Conservation (phyloP, 148 eudicot genomes). For the Euryodendron excelsum region DNA sequence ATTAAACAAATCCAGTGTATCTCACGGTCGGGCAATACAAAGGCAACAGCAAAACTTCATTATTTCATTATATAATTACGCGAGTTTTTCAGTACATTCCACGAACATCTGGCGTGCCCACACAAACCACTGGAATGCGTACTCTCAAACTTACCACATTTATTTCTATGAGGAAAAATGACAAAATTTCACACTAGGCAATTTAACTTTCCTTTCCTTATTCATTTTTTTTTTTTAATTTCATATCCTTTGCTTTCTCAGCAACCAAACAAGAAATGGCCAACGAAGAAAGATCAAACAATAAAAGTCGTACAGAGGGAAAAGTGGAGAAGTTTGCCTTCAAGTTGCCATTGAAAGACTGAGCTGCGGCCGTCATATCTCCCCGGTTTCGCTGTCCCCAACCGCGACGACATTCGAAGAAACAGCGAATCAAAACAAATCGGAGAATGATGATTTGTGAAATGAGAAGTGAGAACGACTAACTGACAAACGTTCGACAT, state of each 20-base stretch:
- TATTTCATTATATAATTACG: background rate
- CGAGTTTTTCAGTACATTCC: background rate
- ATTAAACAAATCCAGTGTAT: background rate
- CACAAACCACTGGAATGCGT: background rate
- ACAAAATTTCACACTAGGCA: background rate
- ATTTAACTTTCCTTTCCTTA: too few relatives aligned
- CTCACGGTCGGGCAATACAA: too few relatives aligned
- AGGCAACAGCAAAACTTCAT: background rate
- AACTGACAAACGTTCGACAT: too few relatives aligned
- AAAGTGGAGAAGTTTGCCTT: slow-evolving; percentile 31
- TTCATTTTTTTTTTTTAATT: background rate
- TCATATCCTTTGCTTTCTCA: background rate
- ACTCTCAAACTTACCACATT: background rate
- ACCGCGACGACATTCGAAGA: background rate
- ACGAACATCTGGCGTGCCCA: background rate
- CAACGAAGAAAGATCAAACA: background rate
- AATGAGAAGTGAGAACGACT: background rate
- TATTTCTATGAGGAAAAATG: background rate
- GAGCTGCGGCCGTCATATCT: slow-evolving; percentile 41
- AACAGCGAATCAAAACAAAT: background rate
- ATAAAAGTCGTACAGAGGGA: background rate
- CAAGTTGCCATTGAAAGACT: slow-evolving; percentile 54
- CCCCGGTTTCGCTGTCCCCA: background rate
- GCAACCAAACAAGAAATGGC: background rate
- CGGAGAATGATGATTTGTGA: background rate